These are phyloP conservation scores for Retiboletus fuscus DNA, from an alignment of 1,284 basidiomycete species.

Conservation along the genomic window DNA sequence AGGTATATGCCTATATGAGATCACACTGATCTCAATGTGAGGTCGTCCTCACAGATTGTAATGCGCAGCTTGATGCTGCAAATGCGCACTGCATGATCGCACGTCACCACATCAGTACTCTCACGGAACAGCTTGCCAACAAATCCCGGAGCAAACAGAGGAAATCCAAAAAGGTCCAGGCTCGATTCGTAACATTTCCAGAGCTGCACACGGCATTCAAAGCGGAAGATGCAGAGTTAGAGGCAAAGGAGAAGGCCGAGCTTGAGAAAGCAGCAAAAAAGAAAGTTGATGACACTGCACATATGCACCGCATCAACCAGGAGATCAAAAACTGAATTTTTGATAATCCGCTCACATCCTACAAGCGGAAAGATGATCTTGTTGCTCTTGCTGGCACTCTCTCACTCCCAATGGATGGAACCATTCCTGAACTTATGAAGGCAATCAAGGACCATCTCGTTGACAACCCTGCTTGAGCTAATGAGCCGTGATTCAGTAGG, in stretches of 20 bases:
- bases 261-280: background rate
- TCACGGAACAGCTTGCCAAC: background rate
- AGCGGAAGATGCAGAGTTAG: no score
- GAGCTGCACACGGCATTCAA: no score
- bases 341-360: background rate
- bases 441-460: no score
- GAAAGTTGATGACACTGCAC: background rate
- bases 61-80: constrained; percentile 8
- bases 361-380: no score
- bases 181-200: no score
- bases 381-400: no score
- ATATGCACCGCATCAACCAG: no score
- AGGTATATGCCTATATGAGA: background rate
- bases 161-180: constrained; percentile 2
- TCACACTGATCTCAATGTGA: constrained; percentile 4
- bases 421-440: no score
- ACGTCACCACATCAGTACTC: background rate
- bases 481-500: no score
- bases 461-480: no score
- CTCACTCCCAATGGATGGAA: no score
- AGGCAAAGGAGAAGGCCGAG: no score
- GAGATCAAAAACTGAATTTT: background rate
- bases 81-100: constrained; percentile 9
- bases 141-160: constrained; percentile 7
- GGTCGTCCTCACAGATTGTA: background rate